phyloP scores from a whole-genome alignment of 2,329 filamentous ascomycete genomes.

The Zymoseptoria ardabiliae region DNA sequence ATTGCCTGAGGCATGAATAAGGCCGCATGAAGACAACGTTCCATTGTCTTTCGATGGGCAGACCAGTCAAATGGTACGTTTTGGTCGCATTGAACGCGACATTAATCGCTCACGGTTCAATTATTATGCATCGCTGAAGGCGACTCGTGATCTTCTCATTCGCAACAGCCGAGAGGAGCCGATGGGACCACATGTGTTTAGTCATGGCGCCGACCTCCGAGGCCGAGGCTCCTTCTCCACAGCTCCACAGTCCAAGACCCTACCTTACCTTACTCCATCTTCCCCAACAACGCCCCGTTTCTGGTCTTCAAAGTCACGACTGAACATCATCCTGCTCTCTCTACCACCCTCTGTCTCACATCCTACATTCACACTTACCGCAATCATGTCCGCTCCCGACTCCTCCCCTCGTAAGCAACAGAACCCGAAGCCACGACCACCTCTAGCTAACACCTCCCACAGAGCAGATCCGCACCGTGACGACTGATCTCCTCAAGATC shows the following conservation, averaged over 20 bases:
- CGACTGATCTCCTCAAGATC: slow-evolving; percentile 96
- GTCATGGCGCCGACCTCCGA: background rate
- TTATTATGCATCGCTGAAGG: background rate
- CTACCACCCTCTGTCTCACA: background rate
- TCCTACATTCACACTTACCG: slow-evolving; percentile 4
- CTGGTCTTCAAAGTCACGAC: background rate
- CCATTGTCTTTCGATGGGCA: background rate
- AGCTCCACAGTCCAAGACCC: background rate
- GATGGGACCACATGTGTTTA: background rate
- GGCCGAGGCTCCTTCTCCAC: background rate
- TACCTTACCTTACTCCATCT: background rate
- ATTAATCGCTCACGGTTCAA: background rate
- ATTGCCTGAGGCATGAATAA: background rate
- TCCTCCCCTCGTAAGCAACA: slow-evolving; percentile 64
- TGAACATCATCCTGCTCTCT: background rate
- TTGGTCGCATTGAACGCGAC: background rate
- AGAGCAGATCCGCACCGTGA: slow-evolving; percentile 84
- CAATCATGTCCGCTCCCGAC: slow-evolving; percentile 47
- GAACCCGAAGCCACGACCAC: slow-evolving; percentile 10
- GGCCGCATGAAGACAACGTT: background rate
- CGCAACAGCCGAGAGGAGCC: background rate
- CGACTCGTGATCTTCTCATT: background rate
- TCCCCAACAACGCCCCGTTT: background rate
- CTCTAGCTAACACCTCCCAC: slow-evolving; percentile 25
- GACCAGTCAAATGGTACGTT: no score